Conservation (phyloP, 2,329 filamentous ascomycete species). For the Colletotrichum ledebouriae region DNA sequence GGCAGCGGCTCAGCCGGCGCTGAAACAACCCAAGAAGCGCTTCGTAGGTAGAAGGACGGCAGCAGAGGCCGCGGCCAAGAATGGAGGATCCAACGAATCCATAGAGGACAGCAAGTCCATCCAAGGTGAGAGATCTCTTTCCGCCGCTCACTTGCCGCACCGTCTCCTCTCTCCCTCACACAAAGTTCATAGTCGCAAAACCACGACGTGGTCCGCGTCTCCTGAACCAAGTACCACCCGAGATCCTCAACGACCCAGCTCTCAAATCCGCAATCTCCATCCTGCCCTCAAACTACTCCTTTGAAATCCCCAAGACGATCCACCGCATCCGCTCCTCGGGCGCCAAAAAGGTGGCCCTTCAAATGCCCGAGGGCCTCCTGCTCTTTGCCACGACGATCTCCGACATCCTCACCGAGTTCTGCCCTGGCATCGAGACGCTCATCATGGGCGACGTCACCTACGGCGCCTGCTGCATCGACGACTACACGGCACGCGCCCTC, state of each 20-base stretch:
- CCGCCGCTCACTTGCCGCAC: constrained; percentile 16
- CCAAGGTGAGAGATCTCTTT: constrained; percentile 53
- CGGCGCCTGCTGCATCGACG: constrained; percentile 97
- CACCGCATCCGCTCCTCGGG: constrained; percentile 87
- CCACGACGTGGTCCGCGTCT: constrained; percentile 81
- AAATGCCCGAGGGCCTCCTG: constrained; percentile 95
- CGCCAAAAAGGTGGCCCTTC: constrained; percentile 88
- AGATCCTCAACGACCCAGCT: constrained; percentile 86
- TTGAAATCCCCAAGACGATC: constrained; percentile 98
- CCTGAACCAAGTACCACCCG: constrained; percentile 90
- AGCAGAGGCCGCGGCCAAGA: constrained; percentile 66
- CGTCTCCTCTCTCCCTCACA: constrained; percentile 25
- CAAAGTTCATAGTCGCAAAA: constrained; percentile 69
- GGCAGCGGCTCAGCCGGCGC: constrained; percentile 51
- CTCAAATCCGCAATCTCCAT: constrained; percentile 90
- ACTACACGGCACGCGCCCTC: constrained; percentile 94
- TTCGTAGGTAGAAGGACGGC: constrained; percentile 87
- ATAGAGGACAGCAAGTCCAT: constrained; percentile 75
- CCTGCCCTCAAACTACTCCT: constrained; percentile 95
- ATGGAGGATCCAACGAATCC: constrained; percentile 49
- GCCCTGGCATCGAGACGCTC: constrained; percentile 88
- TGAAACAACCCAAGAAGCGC: constrained; percentile 87
- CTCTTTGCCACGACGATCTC: constrained; percentile 98
- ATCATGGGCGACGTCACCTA: constrained; percentile 99
- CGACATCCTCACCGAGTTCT: constrained; percentile 95